Percentiles rank a stretch among this genome's conserved stretches.
These are phyloP conservation scores for Phytophthora capsici DNA, from an alignment of 352 stramenopile genomes.

Conservation along the genomic window DNA sequence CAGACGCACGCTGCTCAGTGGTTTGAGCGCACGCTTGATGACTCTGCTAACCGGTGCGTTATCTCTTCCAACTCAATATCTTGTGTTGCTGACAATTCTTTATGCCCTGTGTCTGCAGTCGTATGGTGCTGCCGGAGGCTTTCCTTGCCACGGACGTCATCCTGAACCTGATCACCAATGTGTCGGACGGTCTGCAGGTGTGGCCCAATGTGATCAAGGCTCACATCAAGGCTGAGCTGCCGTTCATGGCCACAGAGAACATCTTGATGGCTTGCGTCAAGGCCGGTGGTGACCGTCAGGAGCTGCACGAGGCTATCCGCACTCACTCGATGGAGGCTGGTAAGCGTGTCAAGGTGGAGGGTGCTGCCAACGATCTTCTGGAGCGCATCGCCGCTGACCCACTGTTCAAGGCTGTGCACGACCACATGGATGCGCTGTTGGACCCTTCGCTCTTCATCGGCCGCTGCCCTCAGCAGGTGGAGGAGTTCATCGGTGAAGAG, in stretches of 20 bases:
- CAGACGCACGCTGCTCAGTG: constrained; percentile 98
- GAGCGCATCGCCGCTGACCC: constrained; percentile 96
- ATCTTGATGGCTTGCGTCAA: constrained; percentile 99
- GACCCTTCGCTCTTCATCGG: constrained; percentile 98
- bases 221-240: constrained; percentile 98
- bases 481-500: constrained; percentile 96
- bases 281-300: constrained; percentile 97
- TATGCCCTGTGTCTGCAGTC: constrained; percentile 36
- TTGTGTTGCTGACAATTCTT: constrained; percentile 14
- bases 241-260: constrained; percentile 99
- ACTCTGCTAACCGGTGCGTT: constrained; percentile 96
- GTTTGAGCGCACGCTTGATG: constrained; percentile 99
- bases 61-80: not conserved
- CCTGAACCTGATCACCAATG: constrained; percentile 97
- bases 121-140: constrained; percentile 97
- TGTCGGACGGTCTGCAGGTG: constrained; percentile 96
- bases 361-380: constrained; percentile 97
- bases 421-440: constrained; percentile 94
- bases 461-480: constrained; percentile 94
- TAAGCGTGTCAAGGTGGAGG: constrained; percentile 98
- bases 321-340: constrained; percentile 98
- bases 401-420: constrained; percentile 95
- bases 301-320: constrained; percentile 98
- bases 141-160: constrained; percentile 99
- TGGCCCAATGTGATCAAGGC: constrained; percentile 96